A percentile compares a stretch with the other conserved stretches of the same genome.
Conservation (phyloP, 768 basidiomycete species). For the Auricularia heimuer region DNA sequence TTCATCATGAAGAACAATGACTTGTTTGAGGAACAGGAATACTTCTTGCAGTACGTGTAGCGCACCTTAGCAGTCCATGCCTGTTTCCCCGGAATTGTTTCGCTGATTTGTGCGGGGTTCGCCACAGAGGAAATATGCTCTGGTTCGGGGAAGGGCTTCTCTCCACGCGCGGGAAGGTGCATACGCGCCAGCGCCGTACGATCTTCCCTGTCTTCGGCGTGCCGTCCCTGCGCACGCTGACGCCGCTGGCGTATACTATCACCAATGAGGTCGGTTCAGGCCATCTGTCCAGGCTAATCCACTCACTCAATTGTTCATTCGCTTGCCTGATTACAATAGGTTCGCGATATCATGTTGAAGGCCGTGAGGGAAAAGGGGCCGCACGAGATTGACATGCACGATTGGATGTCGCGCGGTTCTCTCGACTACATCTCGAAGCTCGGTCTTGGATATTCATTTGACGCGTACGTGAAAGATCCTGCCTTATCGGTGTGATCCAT, state of each 20-base stretch:
- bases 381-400: slow-evolving; percentile 25
- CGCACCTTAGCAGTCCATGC: neutral
- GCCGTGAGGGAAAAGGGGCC: slow-evolving; percentile 12
- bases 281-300: slow-evolving; percentile 3
- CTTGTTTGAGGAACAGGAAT: neutral
- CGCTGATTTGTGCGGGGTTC: neutral
- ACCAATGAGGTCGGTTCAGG: slow-evolving; percentile 31
- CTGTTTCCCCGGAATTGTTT: neutral
- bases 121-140: slow-evolving; percentile 31
- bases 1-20: neutral
- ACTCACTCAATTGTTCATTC: slow-evolving; percentile 8
- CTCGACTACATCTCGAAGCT: slow-evolving; percentile 41
- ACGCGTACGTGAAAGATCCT: slow-evolving; percentile 17
- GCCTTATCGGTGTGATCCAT: too few relatives aligned
- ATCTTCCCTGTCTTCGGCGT: slow-evolving; percentile 40
- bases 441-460: slow-evolving; percentile 40
- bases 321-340: neutral
- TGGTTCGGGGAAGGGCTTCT: slow-evolving; percentile 41
- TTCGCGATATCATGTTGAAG: slow-evolving; percentile 1
- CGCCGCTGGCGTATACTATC: slow-evolving; percentile 36
- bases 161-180: slow-evolving; percentile 24
- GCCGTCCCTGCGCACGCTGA: slow-evolving; percentile 33
- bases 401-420: slow-evolving; percentile 32
- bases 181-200: slow-evolving; percentile 30
- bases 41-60: neutral